Evolutionary conservation across 2,329 filamentous ascomycete genomes (phyloP), one percentile per base, ranked within the genome.

Genomic region (Harringtonia aguacate): DNA sequence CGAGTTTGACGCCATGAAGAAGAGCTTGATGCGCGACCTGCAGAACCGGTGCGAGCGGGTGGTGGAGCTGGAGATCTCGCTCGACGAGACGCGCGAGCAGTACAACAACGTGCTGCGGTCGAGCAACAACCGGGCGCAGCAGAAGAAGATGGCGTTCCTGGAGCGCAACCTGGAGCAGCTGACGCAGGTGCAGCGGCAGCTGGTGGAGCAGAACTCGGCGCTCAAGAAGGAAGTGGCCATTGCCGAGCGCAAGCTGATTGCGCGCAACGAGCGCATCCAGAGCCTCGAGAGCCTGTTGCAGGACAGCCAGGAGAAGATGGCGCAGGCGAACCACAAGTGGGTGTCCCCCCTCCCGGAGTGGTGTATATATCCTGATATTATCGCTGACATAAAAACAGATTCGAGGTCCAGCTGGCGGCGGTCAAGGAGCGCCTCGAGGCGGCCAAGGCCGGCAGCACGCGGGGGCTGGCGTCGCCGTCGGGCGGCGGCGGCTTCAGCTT

Each of bases 131-230:
- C 84, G 92, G 47, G 90, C 92, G 21, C 92, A 98, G 69, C 92
- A 98, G 67, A 98, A 98, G 84, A 98, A 98, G 77, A 97, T 98
- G 86, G 94, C 92, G 15, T 98, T 98, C 75, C 69, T 98, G 41
- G 92, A 98, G 70, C 84, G 92, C 59, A 98, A 98, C 61, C 79
- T 98, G 34, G 92, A 98, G 68, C 92, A 98, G 65, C 75, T 98
- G 44, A 98, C 92, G 4, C 87, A 95, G 59, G 92, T 98, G 43
- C 92, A 98, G 66, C 81, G 92, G 44, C 92, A 98, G 67, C 80
- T 98, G 13, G 92, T 98, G 28, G 92, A 98, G 69, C 92, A 98
- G 65, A 98, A 98, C 67, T 86, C 86, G 54, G 84, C 83, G 50
- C 73, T 98, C 57, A 98, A 98, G 80, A 97, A 98, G 73, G 92